phyloP scores from a whole-genome alignment of 805 yeast species.

The Candida quercuum region DNA sequence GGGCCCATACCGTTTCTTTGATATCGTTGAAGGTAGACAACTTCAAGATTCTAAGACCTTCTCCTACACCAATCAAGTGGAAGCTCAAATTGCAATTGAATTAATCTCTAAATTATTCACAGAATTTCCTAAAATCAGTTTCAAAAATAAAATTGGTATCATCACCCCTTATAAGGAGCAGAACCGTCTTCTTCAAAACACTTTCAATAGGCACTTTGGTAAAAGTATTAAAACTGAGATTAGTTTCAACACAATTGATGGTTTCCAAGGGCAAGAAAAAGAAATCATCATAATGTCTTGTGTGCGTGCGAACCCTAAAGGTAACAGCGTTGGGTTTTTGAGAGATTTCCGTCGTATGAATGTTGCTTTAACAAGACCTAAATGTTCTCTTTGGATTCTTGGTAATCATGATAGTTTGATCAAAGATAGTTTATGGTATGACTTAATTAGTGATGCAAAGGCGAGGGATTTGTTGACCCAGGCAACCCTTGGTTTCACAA shows the following conservation, averaged over 20 bases:
- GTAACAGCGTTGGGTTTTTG: slow-evolving; percentile 72
- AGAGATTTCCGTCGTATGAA: slow-evolving; percentile 93
- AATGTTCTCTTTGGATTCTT: slow-evolving; percentile 85
- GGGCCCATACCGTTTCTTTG: slow-evolving; percentile 76
- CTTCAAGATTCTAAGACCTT: slow-evolving; percentile 56
- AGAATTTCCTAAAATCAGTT: slow-evolving; percentile 40
- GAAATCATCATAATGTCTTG: slow-evolving; percentile 91
- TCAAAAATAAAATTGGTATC: slow-evolving; percentile 75
- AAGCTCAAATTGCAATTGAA: slow-evolving; percentile 70
- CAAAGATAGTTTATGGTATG: slow-evolving; percentile 67
- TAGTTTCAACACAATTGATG: slow-evolving; percentile 94
- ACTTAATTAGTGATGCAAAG: slow-evolving; percentile 61
- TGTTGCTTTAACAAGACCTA: slow-evolving; percentile 93
- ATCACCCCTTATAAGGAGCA: slow-evolving; percentile 96
- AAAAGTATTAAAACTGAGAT: slow-evolving; percentile 54
- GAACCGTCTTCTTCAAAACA: slow-evolving; percentile 48
- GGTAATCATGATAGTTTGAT: slow-evolving; percentile 70
- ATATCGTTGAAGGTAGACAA: slow-evolving; percentile 60
- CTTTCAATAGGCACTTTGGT: slow-evolving; percentile 61
- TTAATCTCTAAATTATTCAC: slow-evolving; percentile 50
- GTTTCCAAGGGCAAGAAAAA: slow-evolving; percentile 97
- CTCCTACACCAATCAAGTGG: slow-evolving; percentile 67
- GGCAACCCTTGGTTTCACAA: slow-evolving; percentile 17
- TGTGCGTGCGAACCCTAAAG: slow-evolving; percentile 75
- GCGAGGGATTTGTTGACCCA: slow-evolving; percentile 29